These are phyloP conservation scores for thale cress (Arabidopsis thaliana) DNA, from an alignment of 345 rosid genomes.

Conservation along the genomic window TAIR10.1 NC_003070.9:9069001-9069500, in stretches of 20 bases:
- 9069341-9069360: conserved; percentile 44
- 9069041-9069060: conserved; percentile 24
- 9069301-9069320: conserved; percentile 41
- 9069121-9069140: conserved; percentile 11
- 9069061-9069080: conserved; percentile 24
- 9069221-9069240: conserved; percentile 44
- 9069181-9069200: conserved; percentile 36
- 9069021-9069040: conserved; percentile 24
- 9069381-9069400: conserved; percentile 35
- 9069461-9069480: conserved; percentile 28
- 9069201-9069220: conserved; percentile 47
- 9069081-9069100: conserved; percentile 30
- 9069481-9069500: conserved; percentile 32
- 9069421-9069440: conserved; percentile 39
- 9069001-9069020: conserved; percentile 20
- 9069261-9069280: conserved; percentile 37
- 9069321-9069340: conserved; percentile 45
- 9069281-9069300: conserved; percentile 42
- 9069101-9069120: conserved; percentile 4
- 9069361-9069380: conserved; percentile 40
- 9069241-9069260: conserved; percentile 46
- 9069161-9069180: conserved; percentile 31
- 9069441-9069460: conserved; percentile 31
- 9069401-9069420: conserved; percentile 39
- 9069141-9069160: conserved; percentile 16